Conservation (phyloP, 441 rosid species). For the Croton laevigatus region DNA sequence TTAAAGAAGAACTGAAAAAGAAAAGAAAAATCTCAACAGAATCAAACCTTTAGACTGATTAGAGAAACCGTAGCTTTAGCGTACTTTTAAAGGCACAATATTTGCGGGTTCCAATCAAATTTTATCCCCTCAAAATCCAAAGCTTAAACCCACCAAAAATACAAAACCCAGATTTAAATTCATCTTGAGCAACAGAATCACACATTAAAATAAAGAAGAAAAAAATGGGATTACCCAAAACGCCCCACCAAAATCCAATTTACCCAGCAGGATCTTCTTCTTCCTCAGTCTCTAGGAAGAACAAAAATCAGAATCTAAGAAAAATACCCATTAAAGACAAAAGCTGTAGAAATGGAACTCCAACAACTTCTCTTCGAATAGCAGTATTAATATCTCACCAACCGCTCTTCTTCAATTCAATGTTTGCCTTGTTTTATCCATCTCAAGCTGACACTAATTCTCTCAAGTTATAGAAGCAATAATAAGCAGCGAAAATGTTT, state of each 20-base stretch:
- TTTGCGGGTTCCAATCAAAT: slow-evolving; percentile 32
- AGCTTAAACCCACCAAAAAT: slow-evolving; percentile 29
- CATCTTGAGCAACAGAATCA: slow-evolving; percentile 19
- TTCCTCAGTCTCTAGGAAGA: neutral
- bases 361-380: slow-evolving; percentile 22
- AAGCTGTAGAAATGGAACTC: neutral
- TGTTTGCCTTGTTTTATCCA: neutral
- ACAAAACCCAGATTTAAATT: slow-evolving; percentile 39
- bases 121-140: slow-evolving; percentile 22
- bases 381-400: slow-evolving; percentile 18
- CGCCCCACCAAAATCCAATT: neutral
- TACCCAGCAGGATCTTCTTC: neutral
- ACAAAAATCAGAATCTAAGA: neutral
- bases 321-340: neutral
- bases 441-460: neutral
- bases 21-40: slow-evolving; percentile 20
- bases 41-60: slow-evolving; percentile 41
- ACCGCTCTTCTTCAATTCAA: slow-evolving; percentile 12
- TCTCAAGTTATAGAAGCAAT: neutral
- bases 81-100: slow-evolving; percentile 31
- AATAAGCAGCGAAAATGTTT: slow-evolving; percentile 8
- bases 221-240: neutral
- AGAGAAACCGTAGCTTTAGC: slow-evolving; percentile 40
- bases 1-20: slow-evolving; percentile 19
- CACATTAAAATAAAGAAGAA: slow-evolving; percentile 14